Percentiles rank a stretch among this genome's conserved stretches.
Evolutionary conservation across 2,329 filamentous ascomycete species (phyloP).

Genomic region (Colletotrichum lentis): DNA sequence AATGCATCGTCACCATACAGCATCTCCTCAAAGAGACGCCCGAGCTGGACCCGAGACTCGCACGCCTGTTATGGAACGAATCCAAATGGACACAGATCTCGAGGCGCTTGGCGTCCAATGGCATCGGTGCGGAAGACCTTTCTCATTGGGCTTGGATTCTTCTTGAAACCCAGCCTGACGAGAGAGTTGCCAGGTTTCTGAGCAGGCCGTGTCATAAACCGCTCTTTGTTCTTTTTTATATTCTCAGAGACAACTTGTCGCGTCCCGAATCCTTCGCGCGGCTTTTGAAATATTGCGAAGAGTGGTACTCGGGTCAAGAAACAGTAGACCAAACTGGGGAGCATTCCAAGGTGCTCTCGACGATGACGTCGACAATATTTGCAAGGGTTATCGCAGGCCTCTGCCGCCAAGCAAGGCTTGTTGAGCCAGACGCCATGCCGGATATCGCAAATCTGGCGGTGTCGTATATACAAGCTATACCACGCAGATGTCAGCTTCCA

Average conservation of each 20-base stretch:
- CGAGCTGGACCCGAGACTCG: slow-evolving; percentile 14
- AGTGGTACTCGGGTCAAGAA: slow-evolving; percentile 19
- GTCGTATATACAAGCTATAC: slow-evolving; percentile 44
- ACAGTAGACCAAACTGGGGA: background rate
- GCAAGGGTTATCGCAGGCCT: slow-evolving; percentile 6
- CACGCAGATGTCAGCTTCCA: slow-evolving; percentile 24
- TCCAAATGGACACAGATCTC: slow-evolving; percentile 1
- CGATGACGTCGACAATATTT: slow-evolving; percentile 7
- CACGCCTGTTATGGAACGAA: slow-evolving; percentile 1
- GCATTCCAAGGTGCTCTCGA: background rate
- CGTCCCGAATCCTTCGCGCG: slow-evolving; percentile 16
- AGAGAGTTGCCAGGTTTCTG: slow-evolving; percentile 25
- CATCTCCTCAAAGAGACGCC: slow-evolving; percentile 13
- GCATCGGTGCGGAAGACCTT: slow-evolving; percentile 3
- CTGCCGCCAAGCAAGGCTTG: slow-evolving; percentile 31
- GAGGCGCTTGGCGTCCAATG: slow-evolving; percentile 1
- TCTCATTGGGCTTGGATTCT: slow-evolving; percentile 30
- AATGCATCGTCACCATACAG: slow-evolving; percentile 29
- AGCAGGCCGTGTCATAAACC: slow-evolving; percentile 23
- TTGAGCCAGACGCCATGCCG: slow-evolving; percentile 45
- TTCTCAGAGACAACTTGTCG: slow-evolving; percentile 14
- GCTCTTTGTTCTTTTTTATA: slow-evolving; percentile 29
- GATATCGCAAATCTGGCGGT: slow-evolving; percentile 44
- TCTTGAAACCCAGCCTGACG: slow-evolving; percentile 12
- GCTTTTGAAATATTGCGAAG: slow-evolving; percentile 28